Conservation (phyloP, 1,284 basidiomycete genomes). For the Sporisorium scitamineum region DNA sequence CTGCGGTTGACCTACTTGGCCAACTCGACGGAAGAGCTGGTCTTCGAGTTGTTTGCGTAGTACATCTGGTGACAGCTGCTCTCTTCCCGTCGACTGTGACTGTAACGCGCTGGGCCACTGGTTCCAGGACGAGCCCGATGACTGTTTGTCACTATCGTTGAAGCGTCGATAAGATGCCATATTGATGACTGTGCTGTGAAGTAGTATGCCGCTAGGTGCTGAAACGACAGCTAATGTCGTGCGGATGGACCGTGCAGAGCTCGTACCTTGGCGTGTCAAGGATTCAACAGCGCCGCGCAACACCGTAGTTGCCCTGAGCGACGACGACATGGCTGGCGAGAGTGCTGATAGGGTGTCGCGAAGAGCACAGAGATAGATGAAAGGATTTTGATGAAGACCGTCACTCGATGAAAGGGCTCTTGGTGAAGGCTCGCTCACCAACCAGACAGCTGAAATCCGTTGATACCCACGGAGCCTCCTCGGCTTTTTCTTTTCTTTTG, state of each 20-base stretch:
- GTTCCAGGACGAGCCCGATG: neutral
- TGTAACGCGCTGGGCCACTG: slow-evolving; percentile 7
- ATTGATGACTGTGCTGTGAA: neutral
- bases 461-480: neutral
- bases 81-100: slow-evolving; percentile 12
- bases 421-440: no score
- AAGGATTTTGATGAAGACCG: neutral
- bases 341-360: neutral
- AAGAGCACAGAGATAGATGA: neutral
- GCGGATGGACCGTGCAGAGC: neutral
- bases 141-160: slow-evolving; percentile 1
- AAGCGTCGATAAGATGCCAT: slow-evolving; percentile 9
- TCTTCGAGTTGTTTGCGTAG: slow-evolving; percentile 38
- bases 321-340: slow-evolving; percentile 8
- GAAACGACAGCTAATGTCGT: neutral
- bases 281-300: slow-evolving; percentile 7
- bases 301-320: neutral
- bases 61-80: slow-evolving; percentile 29
- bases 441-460: neutral
- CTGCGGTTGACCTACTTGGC: slow-evolving; percentile 17
- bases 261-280: neutral
- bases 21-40: slow-evolving; percentile 37
- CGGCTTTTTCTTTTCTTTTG: neutral
- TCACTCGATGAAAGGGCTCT: no score
- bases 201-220: neutral